phyloP scores from a whole-genome alignment of 768 basidiomycete species.

The Pleurotus citrinopileatus region DNA sequence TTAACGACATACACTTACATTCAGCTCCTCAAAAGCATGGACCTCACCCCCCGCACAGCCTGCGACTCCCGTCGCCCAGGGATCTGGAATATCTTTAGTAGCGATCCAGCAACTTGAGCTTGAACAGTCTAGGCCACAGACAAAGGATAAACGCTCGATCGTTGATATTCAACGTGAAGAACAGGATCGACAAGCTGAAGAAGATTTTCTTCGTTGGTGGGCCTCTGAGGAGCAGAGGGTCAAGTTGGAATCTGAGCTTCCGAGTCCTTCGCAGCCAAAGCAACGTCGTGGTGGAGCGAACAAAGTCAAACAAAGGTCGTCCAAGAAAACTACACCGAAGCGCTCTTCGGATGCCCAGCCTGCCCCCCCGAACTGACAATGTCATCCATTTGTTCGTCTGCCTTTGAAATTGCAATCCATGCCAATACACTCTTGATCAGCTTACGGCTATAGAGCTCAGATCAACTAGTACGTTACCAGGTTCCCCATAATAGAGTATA shows the following conservation, averaged over 20 bases:
- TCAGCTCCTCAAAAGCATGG: slow-evolving; percentile 61
- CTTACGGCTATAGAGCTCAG: background rate
- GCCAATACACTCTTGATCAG: background rate
- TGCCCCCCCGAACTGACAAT: too few species aligned
- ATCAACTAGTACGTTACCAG: background rate
- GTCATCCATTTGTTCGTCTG: too few species aligned
- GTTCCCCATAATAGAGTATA: background rate
- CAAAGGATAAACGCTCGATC: slow-evolving; percentile 60
- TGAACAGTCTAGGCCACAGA: slow-evolving; percentile 37
- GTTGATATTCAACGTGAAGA: slow-evolving; percentile 89
- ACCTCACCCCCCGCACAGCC: slow-evolving; percentile 51
- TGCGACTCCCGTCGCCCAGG: slow-evolving; percentile 26
- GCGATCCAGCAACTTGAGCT: slow-evolving; percentile 85
- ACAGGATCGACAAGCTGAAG: slow-evolving; percentile 59
- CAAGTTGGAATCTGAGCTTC: slow-evolving; percentile 42
- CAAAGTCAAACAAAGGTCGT: background rate
- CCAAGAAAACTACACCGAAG: background rate
- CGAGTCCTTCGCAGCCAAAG: slow-evolving; percentile 10
- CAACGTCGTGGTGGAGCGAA: background rate
- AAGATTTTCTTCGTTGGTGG: slow-evolving; percentile 90
- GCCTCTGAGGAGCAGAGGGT: slow-evolving; percentile 74
- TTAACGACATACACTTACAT: background rate
- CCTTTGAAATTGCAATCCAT: background rate
- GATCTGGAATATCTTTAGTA: slow-evolving; percentile 57
- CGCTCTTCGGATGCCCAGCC: too few species aligned